Evolutionary conservation across 2,329 filamentous ascomycete species (phyloP).

Genomic region (Setomelanomma holmii): DNA sequence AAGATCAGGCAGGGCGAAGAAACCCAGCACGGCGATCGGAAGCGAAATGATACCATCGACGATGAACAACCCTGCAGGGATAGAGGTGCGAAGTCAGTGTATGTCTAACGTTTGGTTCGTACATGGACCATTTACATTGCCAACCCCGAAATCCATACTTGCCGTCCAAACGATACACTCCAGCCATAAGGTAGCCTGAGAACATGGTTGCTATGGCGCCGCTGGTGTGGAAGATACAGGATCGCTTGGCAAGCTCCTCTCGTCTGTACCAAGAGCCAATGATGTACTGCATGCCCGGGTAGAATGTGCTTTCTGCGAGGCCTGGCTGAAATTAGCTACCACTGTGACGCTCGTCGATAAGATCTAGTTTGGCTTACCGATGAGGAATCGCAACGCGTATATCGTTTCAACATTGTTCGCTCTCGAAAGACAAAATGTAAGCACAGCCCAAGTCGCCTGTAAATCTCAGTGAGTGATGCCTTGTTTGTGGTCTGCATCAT

Average conservation of each 20-base stretch:
- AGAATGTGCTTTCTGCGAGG: slow-evolving; percentile 59
- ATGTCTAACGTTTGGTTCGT: no score
- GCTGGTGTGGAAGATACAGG: slow-evolving; percentile 61
- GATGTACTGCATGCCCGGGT: slow-evolving; percentile 61
- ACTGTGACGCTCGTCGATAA: neutral
- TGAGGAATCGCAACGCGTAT: slow-evolving; percentile 58
- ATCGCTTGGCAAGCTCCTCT: slow-evolving; percentile 60
- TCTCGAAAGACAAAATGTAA: slow-evolving; percentile 55
- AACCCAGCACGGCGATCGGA: slow-evolving; percentile 60
- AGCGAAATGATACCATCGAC: slow-evolving; percentile 63
- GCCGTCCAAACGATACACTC: slow-evolving; percentile 58
- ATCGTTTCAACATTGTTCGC: slow-evolving; percentile 54
- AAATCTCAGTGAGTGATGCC: slow-evolving; percentile 1
- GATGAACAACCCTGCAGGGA: slow-evolving; percentile 61
- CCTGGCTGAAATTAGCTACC: slow-evolving; percentile 27
- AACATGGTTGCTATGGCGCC: slow-evolving; percentile 56
- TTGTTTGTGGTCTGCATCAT: neutral
- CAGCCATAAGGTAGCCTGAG: slow-evolving; percentile 63
- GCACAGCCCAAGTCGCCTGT: slow-evolving; percentile 56
- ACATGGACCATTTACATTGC: no score
- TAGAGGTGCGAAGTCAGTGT: no score
- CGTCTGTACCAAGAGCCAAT: slow-evolving; percentile 61
- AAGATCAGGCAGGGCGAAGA: slow-evolving; percentile 58
- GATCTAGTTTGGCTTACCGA: slow-evolving; percentile 37
- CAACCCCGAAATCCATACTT: slow-evolving; percentile 59